phyloP scores from a whole-genome alignment of 129 eudicot genomes.

The Artemisia tridentata region DNA sequence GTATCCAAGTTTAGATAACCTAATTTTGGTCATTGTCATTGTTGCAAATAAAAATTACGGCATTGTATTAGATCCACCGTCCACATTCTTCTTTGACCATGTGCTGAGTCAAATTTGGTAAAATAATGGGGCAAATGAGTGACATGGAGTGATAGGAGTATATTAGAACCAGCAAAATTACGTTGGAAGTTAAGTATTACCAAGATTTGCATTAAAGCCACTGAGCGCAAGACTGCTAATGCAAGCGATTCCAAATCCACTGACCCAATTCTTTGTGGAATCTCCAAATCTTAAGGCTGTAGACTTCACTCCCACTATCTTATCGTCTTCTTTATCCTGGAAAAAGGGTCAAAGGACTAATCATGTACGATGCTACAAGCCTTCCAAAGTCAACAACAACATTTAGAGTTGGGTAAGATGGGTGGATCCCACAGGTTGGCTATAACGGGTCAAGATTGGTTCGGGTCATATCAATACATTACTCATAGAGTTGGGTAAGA shows the following conservation, averaged over 20 bases:
- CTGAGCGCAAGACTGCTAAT: conserved; percentile 69
- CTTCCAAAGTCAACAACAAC: too few relatives aligned
- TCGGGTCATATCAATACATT: too few relatives aligned
- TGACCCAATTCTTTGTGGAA: conserved; percentile 64
- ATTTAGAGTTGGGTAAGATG: too few relatives aligned
- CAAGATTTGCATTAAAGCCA: conserved; percentile 75
- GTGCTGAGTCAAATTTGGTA: not conserved
- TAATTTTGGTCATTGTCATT: too few relatives aligned
- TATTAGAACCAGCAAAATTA: not conserved
- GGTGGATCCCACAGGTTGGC: too few relatives aligned
- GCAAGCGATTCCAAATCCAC: conserved; percentile 72
- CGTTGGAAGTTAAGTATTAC: conserved; percentile 30
- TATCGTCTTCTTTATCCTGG: conserved; percentile 85
- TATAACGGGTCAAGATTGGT: too few relatives aligned
- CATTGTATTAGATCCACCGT: too few relatives aligned
- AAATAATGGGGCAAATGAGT: not conserved
- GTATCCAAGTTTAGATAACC: too few relatives aligned
- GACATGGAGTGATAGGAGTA: not conserved
- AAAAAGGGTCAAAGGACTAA: conserved; percentile 2
- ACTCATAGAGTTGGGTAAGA: not conserved
- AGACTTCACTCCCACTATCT: conserved; percentile 85
- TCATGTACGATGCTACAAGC: not conserved
- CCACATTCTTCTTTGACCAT: too few relatives aligned
- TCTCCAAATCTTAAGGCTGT: conserved; percentile 88
- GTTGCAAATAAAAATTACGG: too few relatives aligned